These are phyloP conservation scores for Plasmodium fragile DNA, from an alignment of 169 alveolate species.

Conservation along the genomic window DNA sequence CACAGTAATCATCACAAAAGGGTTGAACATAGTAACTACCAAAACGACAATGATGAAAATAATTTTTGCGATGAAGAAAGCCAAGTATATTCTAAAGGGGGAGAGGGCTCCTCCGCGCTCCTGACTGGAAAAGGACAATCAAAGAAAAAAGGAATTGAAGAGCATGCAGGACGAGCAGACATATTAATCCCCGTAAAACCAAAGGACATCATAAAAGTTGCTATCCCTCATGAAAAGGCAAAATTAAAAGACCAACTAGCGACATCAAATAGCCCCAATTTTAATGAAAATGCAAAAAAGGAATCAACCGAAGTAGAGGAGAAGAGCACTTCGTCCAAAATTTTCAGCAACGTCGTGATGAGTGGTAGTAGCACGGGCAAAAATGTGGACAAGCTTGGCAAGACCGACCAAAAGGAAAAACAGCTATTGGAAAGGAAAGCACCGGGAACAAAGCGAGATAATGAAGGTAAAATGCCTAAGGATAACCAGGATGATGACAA, in stretches of 20 bases:
- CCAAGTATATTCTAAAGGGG: conserved; percentile 3
- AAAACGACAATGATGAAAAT: background rate
- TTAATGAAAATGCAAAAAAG: background rate
- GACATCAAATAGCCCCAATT: background rate
- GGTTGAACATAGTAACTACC: background rate
- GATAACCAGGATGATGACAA: conserved; percentile 27
- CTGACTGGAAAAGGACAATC: background rate
- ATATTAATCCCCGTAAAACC: background rate
- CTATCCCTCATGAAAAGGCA: background rate
- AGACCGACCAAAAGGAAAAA: background rate
- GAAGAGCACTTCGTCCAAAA: background rate
- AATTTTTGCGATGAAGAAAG: background rate
- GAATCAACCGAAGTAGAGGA: background rate
- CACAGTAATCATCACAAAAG: background rate
- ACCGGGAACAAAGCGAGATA: background rate
- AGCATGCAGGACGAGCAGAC: background rate
- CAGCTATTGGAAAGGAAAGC: background rate
- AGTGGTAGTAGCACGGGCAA: background rate
- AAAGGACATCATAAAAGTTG: background rate
- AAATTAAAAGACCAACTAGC: background rate
- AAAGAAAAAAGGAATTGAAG: background rate
- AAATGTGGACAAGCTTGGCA: background rate
- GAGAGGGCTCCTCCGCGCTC: background rate
- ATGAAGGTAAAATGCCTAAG: background rate
- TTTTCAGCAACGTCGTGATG: background rate